phyloP scores from a whole-genome alignment of 768 basidiomycete species.

The Ramaria rubella region DNA sequence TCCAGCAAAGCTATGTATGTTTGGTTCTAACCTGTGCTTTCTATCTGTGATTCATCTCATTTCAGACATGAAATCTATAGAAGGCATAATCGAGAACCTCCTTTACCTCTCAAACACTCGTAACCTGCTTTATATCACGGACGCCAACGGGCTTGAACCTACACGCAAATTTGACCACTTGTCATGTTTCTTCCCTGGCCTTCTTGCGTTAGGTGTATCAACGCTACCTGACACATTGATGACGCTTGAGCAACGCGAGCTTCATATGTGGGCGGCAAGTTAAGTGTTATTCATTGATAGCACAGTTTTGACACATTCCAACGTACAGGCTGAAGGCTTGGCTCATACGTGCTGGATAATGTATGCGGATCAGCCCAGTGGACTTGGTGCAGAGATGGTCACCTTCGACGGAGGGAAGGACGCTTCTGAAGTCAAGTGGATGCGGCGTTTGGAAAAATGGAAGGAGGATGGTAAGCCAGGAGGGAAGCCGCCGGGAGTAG shows the following conservation, averaged over 20 bases:
- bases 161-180: conserved; percentile 20
- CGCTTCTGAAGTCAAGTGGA: conserved; percentile 13
- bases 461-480: conserved; percentile 8
- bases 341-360: conserved; percentile 21
- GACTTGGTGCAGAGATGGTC: conserved; percentile 18
- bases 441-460: conserved; percentile 16
- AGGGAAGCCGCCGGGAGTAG: conserved; percentile 15
- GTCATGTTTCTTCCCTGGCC: conserved; percentile 24
- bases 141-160: background rate
- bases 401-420: conserved; percentile 3
- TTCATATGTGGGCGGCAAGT: conserved; percentile 21
- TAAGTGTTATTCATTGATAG: too few species aligned
- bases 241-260: conserved; percentile 8
- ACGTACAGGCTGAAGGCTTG: conserved; percentile 23
- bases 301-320: too few species aligned
- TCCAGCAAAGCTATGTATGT: conserved; percentile 20
- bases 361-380: conserved; percentile 19
- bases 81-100: conserved; percentile 35
- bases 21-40: background rate
- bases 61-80: conserved; percentile 55
- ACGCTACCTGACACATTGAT: background rate
- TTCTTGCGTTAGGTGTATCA: conserved; percentile 18
- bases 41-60: background rate
- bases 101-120: conserved; percentile 19
- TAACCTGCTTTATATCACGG: conserved; percentile 19